phyloP scores from a whole-genome alignment of 441 rosid species.

The Euphorbia schlechtendalii region DNA sequence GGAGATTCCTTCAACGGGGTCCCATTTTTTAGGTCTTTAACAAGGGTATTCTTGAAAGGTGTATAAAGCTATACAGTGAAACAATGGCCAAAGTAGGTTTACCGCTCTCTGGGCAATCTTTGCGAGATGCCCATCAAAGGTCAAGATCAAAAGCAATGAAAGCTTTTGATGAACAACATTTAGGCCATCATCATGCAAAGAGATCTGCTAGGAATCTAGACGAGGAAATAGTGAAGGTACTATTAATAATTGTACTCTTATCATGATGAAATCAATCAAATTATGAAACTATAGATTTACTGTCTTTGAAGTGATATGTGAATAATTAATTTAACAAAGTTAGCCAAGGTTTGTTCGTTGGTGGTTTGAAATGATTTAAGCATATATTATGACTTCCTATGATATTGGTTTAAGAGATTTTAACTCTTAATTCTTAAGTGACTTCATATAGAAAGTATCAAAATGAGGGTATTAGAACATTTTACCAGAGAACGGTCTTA shows the following conservation, averaged over 20 bases:
- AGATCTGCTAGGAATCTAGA: conserved; percentile 66
- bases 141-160: conserved; percentile 51
- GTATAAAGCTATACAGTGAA: conserved; percentile 72
- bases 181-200: conserved; percentile 91
- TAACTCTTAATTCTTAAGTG: too few species aligned
- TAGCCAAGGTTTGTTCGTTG: too few species aligned
- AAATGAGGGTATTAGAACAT: too few species aligned
- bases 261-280: too few species aligned
- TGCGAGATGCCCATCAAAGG: conserved; percentile 60
- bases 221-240: conserved; percentile 81
- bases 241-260: too few species aligned
- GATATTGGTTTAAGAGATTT: too few species aligned
- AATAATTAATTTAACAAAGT: not conserved
- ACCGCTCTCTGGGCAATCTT: conserved; percentile 59
- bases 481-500: too few species aligned
- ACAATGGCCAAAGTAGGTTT: conserved; percentile 51
- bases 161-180: conserved; percentile 81
- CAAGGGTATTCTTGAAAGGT: conserved; percentile 79
- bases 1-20: conserved; percentile 98
- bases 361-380: not conserved
- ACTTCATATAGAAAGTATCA: too few species aligned
- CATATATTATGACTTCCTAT: too few species aligned
- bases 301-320: too few species aligned
- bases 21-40: conserved; percentile 95
- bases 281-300: too few species aligned